Conservation (phyloP, 371 early-diverging fungal genomes). For the Haplosporangium sp. region DNA sequence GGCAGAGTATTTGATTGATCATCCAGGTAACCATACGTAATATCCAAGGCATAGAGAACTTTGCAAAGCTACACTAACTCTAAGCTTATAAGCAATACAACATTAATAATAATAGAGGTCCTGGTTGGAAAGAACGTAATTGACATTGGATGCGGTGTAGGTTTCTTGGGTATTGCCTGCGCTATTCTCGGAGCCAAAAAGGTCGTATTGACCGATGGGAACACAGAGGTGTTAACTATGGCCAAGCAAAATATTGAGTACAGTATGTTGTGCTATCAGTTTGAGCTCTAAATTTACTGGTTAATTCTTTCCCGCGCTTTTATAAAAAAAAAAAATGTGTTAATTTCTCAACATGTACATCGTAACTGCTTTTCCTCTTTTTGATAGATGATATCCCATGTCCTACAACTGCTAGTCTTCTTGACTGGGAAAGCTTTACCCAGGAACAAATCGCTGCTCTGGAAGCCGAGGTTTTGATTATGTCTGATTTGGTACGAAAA, state of each 20-base stretch:
- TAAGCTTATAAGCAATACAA: background rate
- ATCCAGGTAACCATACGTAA: conserved; percentile 30
- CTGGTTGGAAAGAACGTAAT: conserved; percentile 46
- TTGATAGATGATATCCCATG: conserved; percentile 30
- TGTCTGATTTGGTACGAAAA: conserved; percentile 47
- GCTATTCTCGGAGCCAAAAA: conserved; percentile 41
- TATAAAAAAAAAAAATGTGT: too few species aligned
- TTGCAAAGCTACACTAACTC: background rate
- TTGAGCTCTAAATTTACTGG: background rate
- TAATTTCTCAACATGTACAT: too few species aligned
- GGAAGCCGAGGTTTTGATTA: conserved; percentile 42
- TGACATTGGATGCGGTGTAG: conserved; percentile 54
- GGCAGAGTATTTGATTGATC: conserved; percentile 45
- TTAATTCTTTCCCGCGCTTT: too few species aligned
- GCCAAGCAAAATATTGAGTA: conserved; percentile 42
- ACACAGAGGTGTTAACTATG: conserved; percentile 44
- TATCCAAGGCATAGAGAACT: too few species aligned
- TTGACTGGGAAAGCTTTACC: conserved; percentile 56
- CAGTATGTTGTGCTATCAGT: conserved; percentile 14
- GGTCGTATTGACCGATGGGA: conserved; percentile 50
- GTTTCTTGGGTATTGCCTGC: conserved; percentile 48
- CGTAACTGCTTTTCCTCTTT: too few species aligned
- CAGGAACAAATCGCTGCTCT: conserved; percentile 37
- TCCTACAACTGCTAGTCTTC: conserved; percentile 32
- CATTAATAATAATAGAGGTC: conserved; percentile 12